phyloP scores from a whole-genome alignment of 2,329 filamentous ascomycete genomes.

The Ophiostoma novo-ulmi region DNA sequence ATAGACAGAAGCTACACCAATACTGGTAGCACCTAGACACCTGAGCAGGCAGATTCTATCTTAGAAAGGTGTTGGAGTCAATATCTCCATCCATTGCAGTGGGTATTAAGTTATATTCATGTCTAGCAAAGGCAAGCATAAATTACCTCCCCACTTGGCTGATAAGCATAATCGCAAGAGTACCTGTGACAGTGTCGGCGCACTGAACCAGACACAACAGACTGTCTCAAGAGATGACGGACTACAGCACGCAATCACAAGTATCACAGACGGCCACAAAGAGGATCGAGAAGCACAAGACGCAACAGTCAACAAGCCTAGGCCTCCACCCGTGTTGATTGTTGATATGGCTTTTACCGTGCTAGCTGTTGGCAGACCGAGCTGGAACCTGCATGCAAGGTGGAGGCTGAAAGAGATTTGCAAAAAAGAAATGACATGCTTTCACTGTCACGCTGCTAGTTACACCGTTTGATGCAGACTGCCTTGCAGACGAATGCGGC shows the following conservation, averaged over 20 bases:
- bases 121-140: neutral
- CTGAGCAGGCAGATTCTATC: neutral
- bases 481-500: neutral
- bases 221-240: too few species aligned
- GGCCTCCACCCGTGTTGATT: neutral
- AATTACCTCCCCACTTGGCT: neutral
- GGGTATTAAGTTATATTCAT: neutral
- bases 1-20: too few species aligned
- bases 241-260: too few species aligned
- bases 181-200: neutral
- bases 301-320: neutral
- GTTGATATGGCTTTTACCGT: neutral
- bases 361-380: neutral
- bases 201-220: neutral
- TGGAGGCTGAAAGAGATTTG: conserved; percentile 8
- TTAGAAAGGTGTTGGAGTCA: neutral
- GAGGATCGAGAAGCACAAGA: neutral
- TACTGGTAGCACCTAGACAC: too few species aligned
- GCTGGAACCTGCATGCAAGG: conserved; percentile 9
- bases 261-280: neutral
- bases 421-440: neutral
- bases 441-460: neutral
- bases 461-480: neutral
- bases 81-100: neutral
- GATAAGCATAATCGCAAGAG: neutral